Evolutionary conservation across 305 asterid genomes (phyloP), one percentile per base, ranked within the genome.

Genomic region (Striga hermonthica): DNA sequence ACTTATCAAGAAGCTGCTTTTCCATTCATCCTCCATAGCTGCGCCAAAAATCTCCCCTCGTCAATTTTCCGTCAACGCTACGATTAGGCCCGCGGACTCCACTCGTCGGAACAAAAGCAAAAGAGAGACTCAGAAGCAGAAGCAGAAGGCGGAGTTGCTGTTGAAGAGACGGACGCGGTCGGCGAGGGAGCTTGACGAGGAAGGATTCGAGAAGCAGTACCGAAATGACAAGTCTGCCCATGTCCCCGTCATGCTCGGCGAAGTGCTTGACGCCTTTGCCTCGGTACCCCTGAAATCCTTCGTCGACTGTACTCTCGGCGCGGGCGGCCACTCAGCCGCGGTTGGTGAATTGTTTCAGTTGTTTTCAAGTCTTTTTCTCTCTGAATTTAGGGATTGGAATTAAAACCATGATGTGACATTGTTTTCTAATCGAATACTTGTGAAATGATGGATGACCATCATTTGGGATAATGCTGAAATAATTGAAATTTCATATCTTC

Each of bases 281-380:
- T 80, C 95, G 8, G 67, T 78, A 4, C 59, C 72, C 59, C 95
- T 89, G 65, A 75, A 74, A 28, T 87, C 97, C 5, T 92, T 92
- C 76, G 91, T 87, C 67, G 98, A 92, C 62, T 92, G 98, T 60
- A 92, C 98, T 41, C 97, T 92, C 9, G 98, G 98, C 13, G 96
- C 96, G 34, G 98, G 87, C 6, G 96, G 97, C 22, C 98, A 92
- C 74, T 87, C 98, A 40, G 76, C 87, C 31, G 88, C 86, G 81
- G 98, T 91, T 13, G 16, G 86, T 80, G 6, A 4, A 13, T 71
- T 53, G 7, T 48, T 43, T 49, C 0, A 43, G 60, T 28, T 50
- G 7, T 14, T 22, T 14, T 60, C 8, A n/a, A 28, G 41, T 15
- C 5, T 16, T 3, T 6, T 56, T 14, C 57, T 43, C 65, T 9